phyloP scores from a whole-genome alignment of 2,329 filamentous ascomycete species.

The Chaetomiaceae sp. region DNA sequence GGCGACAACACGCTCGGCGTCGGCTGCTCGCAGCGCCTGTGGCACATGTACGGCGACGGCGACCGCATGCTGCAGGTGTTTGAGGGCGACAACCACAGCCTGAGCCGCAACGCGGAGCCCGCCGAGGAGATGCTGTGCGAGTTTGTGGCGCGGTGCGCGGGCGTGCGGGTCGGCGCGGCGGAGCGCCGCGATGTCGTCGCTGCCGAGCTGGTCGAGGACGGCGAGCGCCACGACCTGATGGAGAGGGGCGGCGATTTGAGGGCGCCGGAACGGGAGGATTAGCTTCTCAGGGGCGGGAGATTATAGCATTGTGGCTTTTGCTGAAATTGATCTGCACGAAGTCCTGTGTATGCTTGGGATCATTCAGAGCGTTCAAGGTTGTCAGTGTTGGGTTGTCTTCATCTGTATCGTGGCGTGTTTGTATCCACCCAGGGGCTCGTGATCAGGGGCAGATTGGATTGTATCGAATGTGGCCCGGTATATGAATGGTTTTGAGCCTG shows the following conservation, averaged over 20 bases:
- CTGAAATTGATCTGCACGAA: too few species aligned
- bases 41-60: constrained; percentile 29
- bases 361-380: too few species aligned
- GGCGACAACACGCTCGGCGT: constrained; percentile 31
- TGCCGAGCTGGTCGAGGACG: constrained; percentile 19
- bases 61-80: constrained; percentile 33
- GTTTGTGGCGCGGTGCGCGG: constrained; percentile 33
- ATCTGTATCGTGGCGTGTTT: too few species aligned
- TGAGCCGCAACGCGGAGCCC: constrained; percentile 31
- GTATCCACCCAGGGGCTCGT: too few species aligned
- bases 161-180: constrained; percentile 17
- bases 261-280: constrained; percentile 25
- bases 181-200: constrained; percentile 20
- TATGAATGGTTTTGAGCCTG: too few species aligned
- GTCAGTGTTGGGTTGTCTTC: too few species aligned
- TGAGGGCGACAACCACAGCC: constrained; percentile 36
- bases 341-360: too few species aligned
- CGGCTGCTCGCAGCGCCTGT: constrained; percentile 32
- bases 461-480: too few species aligned
- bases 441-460: too few species aligned
- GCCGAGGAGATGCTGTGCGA: constrained; percentile 35
- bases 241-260: constrained; percentile 32
- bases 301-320: too few species aligned
- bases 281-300: too few species aligned
- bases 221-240: constrained; percentile 26